These are phyloP conservation scores for Linnemannia schmuckeri DNA, from an alignment of 192 early-diverging fungal species.

Conservation along the genomic window DNA sequence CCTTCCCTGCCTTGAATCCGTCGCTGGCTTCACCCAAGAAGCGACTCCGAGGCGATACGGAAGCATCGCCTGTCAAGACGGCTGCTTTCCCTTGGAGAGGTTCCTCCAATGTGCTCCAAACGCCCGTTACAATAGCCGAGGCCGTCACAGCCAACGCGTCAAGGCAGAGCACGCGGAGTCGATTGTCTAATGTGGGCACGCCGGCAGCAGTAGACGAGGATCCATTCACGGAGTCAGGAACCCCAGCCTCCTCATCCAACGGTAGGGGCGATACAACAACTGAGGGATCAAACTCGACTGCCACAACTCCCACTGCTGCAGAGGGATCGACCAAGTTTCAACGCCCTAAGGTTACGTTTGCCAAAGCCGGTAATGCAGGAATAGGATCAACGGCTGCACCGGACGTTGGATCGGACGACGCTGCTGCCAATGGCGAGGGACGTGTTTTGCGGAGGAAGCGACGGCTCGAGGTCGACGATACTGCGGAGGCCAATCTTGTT, in stretches of 20 bases:
- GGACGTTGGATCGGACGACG: neutral
- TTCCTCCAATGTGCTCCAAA: neutral
- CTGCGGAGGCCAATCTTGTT: conserved; percentile 10
- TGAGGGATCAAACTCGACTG: neutral
- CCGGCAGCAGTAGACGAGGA: neutral
- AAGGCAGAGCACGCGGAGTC: neutral
- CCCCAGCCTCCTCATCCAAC: neutral
- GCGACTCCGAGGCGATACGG: conserved; percentile 4
- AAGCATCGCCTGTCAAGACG: neutral
- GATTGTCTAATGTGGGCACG: neutral
- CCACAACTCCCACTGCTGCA: neutral
- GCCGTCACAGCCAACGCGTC: neutral
- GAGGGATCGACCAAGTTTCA: neutral
- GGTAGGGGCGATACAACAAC: neutral
- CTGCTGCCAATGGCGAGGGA: neutral
- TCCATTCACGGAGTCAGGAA: neutral
- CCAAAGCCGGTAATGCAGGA: neutral
- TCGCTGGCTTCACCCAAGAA: conserved; percentile 13
- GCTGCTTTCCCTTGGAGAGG: neutral
- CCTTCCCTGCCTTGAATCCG: neutral
- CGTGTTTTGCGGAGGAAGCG: conserved; percentile 6
- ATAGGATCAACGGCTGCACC: neutral
- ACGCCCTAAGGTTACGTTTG: conserved; percentile 8
- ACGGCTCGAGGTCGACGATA: conserved; percentile 18
- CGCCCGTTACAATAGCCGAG: neutral